These are phyloP conservation scores for Sicyos baderoa DNA, from an alignment of 306 rosid species.

Conservation along the genomic window DNA sequence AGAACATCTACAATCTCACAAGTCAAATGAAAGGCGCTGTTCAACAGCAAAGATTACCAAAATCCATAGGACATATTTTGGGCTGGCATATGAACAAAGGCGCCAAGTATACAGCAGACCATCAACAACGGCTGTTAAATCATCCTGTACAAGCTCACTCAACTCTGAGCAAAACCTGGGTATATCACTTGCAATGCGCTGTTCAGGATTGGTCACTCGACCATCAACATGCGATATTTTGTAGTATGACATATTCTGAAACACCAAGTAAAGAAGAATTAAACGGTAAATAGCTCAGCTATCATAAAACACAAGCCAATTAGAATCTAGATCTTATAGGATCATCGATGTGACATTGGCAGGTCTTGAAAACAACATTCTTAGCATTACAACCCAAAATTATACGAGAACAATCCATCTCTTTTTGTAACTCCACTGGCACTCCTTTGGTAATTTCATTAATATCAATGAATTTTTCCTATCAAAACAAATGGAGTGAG, in stretches of 20 bases:
- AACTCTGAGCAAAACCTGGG: slow-evolving; percentile 91
- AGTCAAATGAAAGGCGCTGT: slow-evolving; percentile 7
- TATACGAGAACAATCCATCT: no score
- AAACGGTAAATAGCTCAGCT: slow-evolving; percentile 10
- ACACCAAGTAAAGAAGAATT: slow-evolving; percentile 22
- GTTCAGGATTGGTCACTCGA: slow-evolving; percentile 92
- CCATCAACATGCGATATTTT: slow-evolving; percentile 94
- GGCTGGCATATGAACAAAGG: slow-evolving; percentile 95
- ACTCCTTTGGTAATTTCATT: background rate
- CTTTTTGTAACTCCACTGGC: no score
- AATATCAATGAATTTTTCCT: background rate
- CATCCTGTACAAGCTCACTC: slow-evolving; percentile 97
- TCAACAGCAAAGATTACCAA: slow-evolving; percentile 45
- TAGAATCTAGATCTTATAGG: background rate
- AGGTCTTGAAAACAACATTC: background rate
- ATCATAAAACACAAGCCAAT: background rate
- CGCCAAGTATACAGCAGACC: slow-evolving; percentile 92
- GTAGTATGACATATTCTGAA: slow-evolving; percentile 94
- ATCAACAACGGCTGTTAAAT: slow-evolving; percentile 82
- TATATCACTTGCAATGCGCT: slow-evolving; percentile 90
- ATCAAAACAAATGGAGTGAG: background rate
- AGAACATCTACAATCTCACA: slow-evolving; percentile 18
- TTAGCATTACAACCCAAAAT: slow-evolving; percentile 4
- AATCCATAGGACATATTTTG: slow-evolving; percentile 95
- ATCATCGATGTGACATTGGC: slow-evolving; percentile 5